Percentiles rank a stretch among this genome's conserved stretches.
These are phyloP conservation scores for Pestalotiopsis sp. DNA, from an alignment of 2,329 filamentous ascomycete genomes.

Conservation along the genomic window DNA sequence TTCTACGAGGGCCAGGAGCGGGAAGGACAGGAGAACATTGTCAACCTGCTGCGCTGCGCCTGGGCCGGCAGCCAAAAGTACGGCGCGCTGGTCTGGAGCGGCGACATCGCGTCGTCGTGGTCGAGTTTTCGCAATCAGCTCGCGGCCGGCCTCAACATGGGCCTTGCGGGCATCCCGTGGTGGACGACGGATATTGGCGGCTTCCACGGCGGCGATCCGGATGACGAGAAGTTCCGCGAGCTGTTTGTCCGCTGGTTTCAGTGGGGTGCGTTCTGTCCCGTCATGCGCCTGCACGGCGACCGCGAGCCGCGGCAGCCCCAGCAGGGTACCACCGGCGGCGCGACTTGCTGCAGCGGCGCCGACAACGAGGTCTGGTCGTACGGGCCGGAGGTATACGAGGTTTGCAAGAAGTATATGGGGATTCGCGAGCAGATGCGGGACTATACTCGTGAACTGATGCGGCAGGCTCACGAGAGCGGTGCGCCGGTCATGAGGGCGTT, in stretches of 20 bases:
- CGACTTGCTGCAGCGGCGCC: slow-evolving; percentile 50
- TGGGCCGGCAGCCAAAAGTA: slow-evolving; percentile 63
- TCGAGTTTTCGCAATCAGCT: slow-evolving; percentile 59
- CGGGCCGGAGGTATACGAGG: slow-evolving; percentile 59
- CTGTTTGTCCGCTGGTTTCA: slow-evolving; percentile 70
- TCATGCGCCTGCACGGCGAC: slow-evolving; percentile 69
- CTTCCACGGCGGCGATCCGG: slow-evolving; percentile 65
- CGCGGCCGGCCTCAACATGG: slow-evolving; percentile 67
- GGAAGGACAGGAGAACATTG: slow-evolving; percentile 51
- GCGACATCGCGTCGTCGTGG: slow-evolving; percentile 69
- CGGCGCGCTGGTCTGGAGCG: slow-evolving; percentile 67
- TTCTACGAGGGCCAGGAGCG: slow-evolving; percentile 56
- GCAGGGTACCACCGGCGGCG: slow-evolving; percentile 35
- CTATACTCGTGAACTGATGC: slow-evolving; percentile 62
- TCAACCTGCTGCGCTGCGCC: slow-evolving; percentile 51
- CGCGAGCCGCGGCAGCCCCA: slow-evolving; percentile 54
- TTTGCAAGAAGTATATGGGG: slow-evolving; percentile 60
- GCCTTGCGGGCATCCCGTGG: slow-evolving; percentile 64
- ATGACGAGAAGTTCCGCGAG: slow-evolving; percentile 58
- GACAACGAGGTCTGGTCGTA: slow-evolving; percentile 69
- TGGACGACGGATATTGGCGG: slow-evolving; percentile 74
- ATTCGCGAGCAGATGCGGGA: slow-evolving; percentile 59
- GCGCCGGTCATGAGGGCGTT: slow-evolving; percentile 62
- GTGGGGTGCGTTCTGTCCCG: slow-evolving; percentile 68
- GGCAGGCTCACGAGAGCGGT: slow-evolving; percentile 59